Evolutionary conservation across 2,329 filamentous ascomycete genomes (phyloP), one percentile per base, ranked within the genome.

Genomic region (Fusarium concolor): DNA sequence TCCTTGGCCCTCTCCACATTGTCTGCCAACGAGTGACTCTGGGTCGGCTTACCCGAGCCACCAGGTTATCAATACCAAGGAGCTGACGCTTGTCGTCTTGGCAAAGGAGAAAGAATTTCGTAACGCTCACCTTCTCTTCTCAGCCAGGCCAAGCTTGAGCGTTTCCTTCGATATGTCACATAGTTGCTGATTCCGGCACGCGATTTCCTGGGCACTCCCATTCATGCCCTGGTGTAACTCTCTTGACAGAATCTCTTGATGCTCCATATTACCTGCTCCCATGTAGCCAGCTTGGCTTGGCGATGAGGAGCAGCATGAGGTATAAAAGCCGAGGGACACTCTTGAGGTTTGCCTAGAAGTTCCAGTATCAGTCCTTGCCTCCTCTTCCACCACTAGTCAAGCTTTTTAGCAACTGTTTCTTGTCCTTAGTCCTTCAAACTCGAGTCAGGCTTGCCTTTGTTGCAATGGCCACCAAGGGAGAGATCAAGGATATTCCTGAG

Each of bases 121-220:
- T 58, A 67, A 71, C 42, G 5, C 49, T 56, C 45, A 66, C 67
- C 65, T 69, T 64, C 62, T 70, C 52, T 56, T 70, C 65, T 67
- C 45, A 60, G 62, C 35, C 26, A 55, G 45, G 55, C 63, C 67
- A 70, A 70, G 66, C 52, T 69, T n/a, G 12, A 64, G 44, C 7
- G 35, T 15, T 64, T 64, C 35, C 41, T 37, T 49, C 42, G 28
- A 33, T 22, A 52, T 44, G 65, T 65, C 55, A 46, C 55, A 68
- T 57, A 51, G 45, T 56, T 68, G 52, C 65, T 61, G 46, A 10
- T 68, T 68, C 42, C 43, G 56, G 61, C 46, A 39, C 39, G 50
- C 53, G 61, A 43, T 65, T 54, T 29, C 46, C 61, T 68, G 52
- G 65, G 47, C 65, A 57, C 49, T 62, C 61, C 61, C 44, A 42